Conservation (phyloP, 352 stramenopile genomes). For the Halophytophthora polymorphica region DNA sequence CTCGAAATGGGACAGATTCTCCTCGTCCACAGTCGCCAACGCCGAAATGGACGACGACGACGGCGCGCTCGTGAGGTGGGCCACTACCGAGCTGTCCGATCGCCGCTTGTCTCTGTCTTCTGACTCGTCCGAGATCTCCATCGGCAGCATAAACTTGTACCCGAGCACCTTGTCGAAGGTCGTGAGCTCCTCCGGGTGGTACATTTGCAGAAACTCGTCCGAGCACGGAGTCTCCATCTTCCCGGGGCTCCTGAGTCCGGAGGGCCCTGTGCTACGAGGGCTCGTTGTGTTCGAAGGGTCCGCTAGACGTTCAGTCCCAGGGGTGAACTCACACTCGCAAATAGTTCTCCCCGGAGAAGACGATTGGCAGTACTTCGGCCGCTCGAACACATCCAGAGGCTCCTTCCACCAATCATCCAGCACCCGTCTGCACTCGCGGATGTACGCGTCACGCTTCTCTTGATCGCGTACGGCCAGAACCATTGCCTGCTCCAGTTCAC, state of each 20-base stretch:
- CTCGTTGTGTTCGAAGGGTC: constrained; percentile 3
- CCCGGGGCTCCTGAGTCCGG: constrained; percentile 14
- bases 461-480: constrained; percentile 28
- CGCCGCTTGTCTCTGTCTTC: constrained; percentile 48
- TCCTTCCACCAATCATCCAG: constrained; percentile 86
- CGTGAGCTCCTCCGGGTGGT: constrained; percentile 80
- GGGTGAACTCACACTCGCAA: constrained; percentile 24
- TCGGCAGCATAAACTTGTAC: constrained; percentile 86
- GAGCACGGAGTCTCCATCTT: constrained; percentile 32
- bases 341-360: constrained; percentile 16
- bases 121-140: constrained; percentile 69
- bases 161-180: constrained; percentile 84
- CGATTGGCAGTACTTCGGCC: constrained; percentile 31
- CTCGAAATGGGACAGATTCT: constrained; percentile 38
- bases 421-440: constrained; percentile 71
- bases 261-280: not conserved
- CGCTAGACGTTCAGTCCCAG: constrained; percentile 12
- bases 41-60: constrained; percentile 45
- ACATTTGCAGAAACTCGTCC: constrained; percentile 82
- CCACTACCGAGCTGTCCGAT: constrained; percentile 40
- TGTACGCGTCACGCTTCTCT: constrained; percentile 67
- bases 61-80: constrained; percentile 38
- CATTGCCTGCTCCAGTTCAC: constrained; percentile 20
- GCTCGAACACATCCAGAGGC: constrained; percentile 77
- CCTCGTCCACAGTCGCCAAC: constrained; percentile 41